Conservation (phyloP, 176 grass and related monocot genomes). For the Leersia perrieri region DNA sequence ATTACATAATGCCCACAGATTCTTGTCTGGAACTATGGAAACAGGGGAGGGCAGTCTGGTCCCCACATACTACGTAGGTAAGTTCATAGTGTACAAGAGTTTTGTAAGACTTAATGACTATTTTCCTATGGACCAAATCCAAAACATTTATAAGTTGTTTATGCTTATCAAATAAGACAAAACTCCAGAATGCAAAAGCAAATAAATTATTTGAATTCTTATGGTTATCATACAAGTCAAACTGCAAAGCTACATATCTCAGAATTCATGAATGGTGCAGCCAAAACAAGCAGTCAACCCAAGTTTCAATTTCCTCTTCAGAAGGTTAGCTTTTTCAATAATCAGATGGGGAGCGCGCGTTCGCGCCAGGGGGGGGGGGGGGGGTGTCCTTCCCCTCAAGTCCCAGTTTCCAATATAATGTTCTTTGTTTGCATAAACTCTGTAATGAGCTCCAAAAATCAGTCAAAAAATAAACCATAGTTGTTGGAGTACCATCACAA, state of each 20-base stretch:
- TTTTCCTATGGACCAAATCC: neutral
- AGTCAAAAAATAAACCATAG: neutral
- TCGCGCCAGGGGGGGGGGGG: neutral
- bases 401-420: neutral
- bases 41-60: neutral
- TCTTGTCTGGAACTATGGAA: conserved; percentile 2
- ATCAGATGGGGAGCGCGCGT: neutral
- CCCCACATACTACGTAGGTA: neutral
- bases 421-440: neutral
- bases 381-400: neutral
- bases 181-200: neutral
- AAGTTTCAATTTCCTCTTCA: neutral
- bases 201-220: neutral
- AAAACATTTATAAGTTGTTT: neutral
- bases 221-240: neutral
- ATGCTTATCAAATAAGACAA: neutral
- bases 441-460: neutral
- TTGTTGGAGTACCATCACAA: neutral
- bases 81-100: neutral
- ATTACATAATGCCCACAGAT: neutral
- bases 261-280: neutral
- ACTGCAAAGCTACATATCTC: neutral
- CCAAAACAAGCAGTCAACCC: neutral
- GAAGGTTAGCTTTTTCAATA: neutral
- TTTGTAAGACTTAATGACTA: neutral